Evolutionary conservation across 345 rosid species (phyloP), one percentile per base, ranked within the genome.

Genomic region (Raphanus sativus): DNA sequence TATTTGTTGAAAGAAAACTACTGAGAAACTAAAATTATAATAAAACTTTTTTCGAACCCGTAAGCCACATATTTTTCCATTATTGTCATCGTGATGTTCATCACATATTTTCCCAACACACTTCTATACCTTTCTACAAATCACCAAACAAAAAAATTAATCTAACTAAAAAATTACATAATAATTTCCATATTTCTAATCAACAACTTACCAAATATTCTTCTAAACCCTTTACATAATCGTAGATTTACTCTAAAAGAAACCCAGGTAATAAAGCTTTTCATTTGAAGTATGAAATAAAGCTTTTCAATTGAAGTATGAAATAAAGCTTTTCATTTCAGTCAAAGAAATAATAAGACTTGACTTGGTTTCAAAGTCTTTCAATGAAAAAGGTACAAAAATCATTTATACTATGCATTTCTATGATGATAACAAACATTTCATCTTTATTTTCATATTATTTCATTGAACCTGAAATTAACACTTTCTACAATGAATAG

Each of bases 401-500:
- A 38, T 38, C 45, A 38, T 9, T 38, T 38, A 38, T 1, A 8
- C 7, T 38, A 38, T 9, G 3, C 12, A 38, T 34, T 34, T 8
- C 2, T 34, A 8, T 34, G 45, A 38, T 2, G 12, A 38, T 38
- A 12, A 38, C 45, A 1, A 1, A 38, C 12, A 38, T 2, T 38
- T 38, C 12, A 38, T 38, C 45, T 38, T 38, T 38, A 9, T 38
- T 38, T 38, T 38, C 45, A 38, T 38, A 38, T 38, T 38, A 7
- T 38, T 38, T 38, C 3, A 33, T 6, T 33, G 38, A 34, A 34
- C 8, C 38, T 34, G 2, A 32, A 7, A 34, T 34, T 7, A 38
- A 38, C 45, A 38, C 3, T 9, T 38, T 38, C 45, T 38, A 38
- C 45, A 38, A 38, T 9, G 12, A 9, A 38, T 8, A 92, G 48